These are phyloP conservation scores for Fusarium xylarioides DNA, from an alignment of 2,329 filamentous ascomycete genomes.

Conservation along the genomic window DNA sequence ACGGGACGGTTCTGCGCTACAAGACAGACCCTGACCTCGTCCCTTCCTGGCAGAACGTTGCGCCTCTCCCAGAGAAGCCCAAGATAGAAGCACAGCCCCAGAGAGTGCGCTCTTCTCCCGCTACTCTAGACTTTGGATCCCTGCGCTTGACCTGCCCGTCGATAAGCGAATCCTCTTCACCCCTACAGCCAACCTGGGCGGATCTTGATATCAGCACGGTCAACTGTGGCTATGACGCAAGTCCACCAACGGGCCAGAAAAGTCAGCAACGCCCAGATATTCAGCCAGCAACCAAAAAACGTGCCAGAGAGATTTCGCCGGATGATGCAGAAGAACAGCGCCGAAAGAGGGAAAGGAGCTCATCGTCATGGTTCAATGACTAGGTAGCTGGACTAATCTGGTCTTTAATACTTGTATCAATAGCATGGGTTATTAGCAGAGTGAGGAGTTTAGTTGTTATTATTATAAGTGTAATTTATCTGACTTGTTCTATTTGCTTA, in stretches of 20 bases:
- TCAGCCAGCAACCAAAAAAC: not conserved
- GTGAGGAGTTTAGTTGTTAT: not conserved
- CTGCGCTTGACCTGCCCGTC: not conserved
- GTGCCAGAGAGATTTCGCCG: not conserved
- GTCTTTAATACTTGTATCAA: not conserved
- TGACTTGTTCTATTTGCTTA: not conserved
- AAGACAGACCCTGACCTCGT: not conserved
- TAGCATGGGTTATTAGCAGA: not conserved
- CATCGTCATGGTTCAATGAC: not conserved
- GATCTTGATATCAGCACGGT: not conserved
- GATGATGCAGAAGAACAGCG: not conserved
- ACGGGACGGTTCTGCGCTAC: not conserved
- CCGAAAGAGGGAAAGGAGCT: not conserved
- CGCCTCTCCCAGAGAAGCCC: not conserved
- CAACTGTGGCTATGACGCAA: not conserved
- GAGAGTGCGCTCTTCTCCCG: too few species aligned
- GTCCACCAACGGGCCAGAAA: not conserved
- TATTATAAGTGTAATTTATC: not conserved
- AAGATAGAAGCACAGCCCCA: not conserved
- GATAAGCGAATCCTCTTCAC: not conserved
- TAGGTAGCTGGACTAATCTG: not conserved
- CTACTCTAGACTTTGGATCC: not conserved
- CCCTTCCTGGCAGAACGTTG: not conserved
- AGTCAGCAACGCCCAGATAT: not conserved
- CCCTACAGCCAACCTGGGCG: not conserved